Evolutionary conservation across 352 stramenopile species (phyloP), one percentile per base, ranked within the genome.

Genomic region (Phytophthora tubulina): DNA sequence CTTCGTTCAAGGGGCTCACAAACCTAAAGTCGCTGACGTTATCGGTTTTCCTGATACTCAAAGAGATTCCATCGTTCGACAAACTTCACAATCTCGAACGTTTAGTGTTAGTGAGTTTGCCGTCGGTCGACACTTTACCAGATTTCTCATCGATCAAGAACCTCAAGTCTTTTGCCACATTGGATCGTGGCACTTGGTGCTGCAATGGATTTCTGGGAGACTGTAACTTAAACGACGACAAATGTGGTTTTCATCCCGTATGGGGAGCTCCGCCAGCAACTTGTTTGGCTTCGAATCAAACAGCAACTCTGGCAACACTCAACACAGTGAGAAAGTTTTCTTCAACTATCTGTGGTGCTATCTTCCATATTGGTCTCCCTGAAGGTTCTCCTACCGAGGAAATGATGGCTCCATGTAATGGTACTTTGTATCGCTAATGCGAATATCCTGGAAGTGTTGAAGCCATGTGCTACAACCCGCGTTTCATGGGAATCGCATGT

Each of bases 191-290:
- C 0, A 35, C 42, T 31, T 70, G 41, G 35, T 80, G 72, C 50
- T 80, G 75, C 55, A 78, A 80, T 32, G 75, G 72, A 0, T 81
- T 81, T 27, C 46, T 72, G 1, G 60, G 71, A 1, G 14, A 42
- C 0, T 81, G 63, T 27, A 14, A 80, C 11, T 15, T 71, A 0
- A 21, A 6, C 0, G 32, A 72, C 41, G 33, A n/a, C 6, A 64
- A 63, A 7, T 78, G 72, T 39, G 21, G 14, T 2, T 51, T 46
- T 1, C 49, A 69, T 33, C 56, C 66, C 5, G 1, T 71, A 11
- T 71, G 58, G 58, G 53, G 58, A 6, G 46, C 32, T 31, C 54
- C 64, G 2, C 36, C 45, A 4, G 59, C 53, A 3, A 67, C 59
- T 10, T 77, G 63, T 3, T 33, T 67, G 27, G 6, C 33, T 11